Evolutionary conservation across 345 rosid species (phyloP).

Genomic region (Syzygium aromaticum): DNA sequence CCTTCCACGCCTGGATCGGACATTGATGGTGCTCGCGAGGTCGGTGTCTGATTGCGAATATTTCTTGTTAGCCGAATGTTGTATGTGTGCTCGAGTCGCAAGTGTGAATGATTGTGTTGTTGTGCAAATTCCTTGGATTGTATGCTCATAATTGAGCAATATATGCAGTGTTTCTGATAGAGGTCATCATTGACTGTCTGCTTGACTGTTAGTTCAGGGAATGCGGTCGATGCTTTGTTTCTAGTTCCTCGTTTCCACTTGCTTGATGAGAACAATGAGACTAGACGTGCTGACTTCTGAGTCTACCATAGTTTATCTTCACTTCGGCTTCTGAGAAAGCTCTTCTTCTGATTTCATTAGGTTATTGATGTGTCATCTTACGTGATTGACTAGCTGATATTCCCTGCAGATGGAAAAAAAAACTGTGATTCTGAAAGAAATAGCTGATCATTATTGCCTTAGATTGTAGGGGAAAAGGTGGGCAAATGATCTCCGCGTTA

Average conservation of each 20-base stretch:
- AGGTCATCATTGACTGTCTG: background rate
- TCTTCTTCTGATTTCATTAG: background rate
- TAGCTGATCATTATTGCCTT: background rate
- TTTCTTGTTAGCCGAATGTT: background rate
- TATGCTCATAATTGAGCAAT: background rate
- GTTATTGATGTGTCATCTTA: background rate
- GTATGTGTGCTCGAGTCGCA: too few relatives aligned
- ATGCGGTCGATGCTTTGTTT: background rate
- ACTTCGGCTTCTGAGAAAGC: too few relatives aligned
- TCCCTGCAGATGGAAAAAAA: background rate
- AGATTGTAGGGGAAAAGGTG: background rate
- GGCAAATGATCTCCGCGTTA: background rate
- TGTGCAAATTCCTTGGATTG: background rate
- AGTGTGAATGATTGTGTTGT: background rate
- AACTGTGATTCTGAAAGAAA: background rate
- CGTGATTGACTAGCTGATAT: background rate
- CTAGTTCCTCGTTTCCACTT: background rate
- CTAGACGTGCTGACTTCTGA: too few relatives aligned
- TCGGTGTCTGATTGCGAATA: background rate
- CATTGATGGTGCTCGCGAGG: background rate
- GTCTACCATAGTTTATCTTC: too few relatives aligned
- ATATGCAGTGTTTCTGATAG: background rate
- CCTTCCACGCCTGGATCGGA: constrained; percentile 16
- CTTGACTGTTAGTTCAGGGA: background rate
- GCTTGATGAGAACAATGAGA: background rate